Conservation (phyloP, 139 green algal species). For the Ulvella scutata region DNA sequence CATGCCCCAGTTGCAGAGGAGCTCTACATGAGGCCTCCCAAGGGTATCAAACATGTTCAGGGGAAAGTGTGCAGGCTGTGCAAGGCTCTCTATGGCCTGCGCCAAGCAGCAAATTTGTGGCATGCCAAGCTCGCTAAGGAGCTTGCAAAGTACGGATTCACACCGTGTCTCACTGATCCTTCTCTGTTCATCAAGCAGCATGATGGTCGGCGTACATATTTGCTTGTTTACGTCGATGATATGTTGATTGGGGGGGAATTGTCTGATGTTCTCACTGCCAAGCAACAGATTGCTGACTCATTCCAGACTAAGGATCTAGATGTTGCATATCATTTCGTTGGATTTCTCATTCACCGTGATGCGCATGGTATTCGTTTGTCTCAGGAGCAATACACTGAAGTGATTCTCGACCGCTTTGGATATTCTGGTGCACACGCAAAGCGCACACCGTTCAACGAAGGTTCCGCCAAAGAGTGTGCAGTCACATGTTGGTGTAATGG, state of each 20-base stretch:
- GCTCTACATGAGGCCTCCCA: slow-evolving; percentile 24
- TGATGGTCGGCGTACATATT: slow-evolving; percentile 7
- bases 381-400: background rate
- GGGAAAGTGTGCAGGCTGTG: background rate
- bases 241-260: too few relatives aligned
- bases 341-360: slow-evolving; percentile 6
- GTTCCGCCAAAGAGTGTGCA: too few relatives aligned
- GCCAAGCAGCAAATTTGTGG: slow-evolving; percentile 14
- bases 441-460: slow-evolving; percentile 1
- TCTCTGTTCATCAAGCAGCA: slow-evolving; percentile 8
- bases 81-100: slow-evolving; percentile 20
- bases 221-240: too few relatives aligned
- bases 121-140: slow-evolving; percentile 3
- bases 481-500: too few relatives aligned
- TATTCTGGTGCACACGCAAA: background rate
- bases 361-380: slow-evolving; percentile 7
- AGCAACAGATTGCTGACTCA: background rate
- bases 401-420: slow-evolving; percentile 8
- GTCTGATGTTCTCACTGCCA: too few relatives aligned
- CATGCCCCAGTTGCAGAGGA: slow-evolving; percentile 20
- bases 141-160: slow-evolving; percentile 10
- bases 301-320: slow-evolving; percentile 10
- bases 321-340: background rate
- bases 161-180: slow-evolving; percentile 6
- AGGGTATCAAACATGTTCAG: slow-evolving; percentile 5